These are phyloP conservation scores for Aspergillus bertholletiae DNA, from an alignment of 495 filamentous ascomycete genomes.

Conservation along the genomic window DNA sequence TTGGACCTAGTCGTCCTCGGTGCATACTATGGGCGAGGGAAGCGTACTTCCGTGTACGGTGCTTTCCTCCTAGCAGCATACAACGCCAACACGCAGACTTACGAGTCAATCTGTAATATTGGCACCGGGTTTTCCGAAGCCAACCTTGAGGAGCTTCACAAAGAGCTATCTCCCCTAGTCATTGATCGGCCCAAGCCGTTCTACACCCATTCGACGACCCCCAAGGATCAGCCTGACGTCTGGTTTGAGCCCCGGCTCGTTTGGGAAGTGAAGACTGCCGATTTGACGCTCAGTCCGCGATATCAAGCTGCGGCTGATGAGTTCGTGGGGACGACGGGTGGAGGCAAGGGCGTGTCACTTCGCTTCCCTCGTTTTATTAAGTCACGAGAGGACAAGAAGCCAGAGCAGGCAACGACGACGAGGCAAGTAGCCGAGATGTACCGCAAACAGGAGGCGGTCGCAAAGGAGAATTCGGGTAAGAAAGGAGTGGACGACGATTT, in stretches of 20 bases:
- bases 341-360: conserved; percentile 80
- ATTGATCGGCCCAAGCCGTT: conserved; percentile 94
- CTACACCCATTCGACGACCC: conserved; percentile 77
- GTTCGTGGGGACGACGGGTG: conserved; percentile 48
- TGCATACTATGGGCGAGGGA: conserved; percentile 90
- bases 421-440: conserved; percentile 95
- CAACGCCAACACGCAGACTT: conserved; percentile 70
- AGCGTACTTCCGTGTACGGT: conserved; percentile 91
- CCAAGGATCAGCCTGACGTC: conserved; percentile 93
- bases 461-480: conserved; percentile 60
- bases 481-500: conserved; percentile 94
- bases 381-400: conserved; percentile 87
- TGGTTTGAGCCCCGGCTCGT: conserved; percentile 95
- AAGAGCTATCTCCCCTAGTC: conserved; percentile 60
- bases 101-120: conserved; percentile 97
- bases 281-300: conserved; percentile 85
- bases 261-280: conserved; percentile 97
- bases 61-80: conserved; percentile 94
- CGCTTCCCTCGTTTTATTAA: conserved; percentile 92
- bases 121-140: conserved; percentile 94
- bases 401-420: conserved; percentile 81
- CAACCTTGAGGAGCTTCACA: conserved; percentile 76
- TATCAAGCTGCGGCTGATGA: conserved; percentile 79
- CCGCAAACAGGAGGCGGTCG: conserved; percentile 83
- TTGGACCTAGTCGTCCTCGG: conserved; percentile 95